Conservation (phyloP, 1,284 basidiomycete genomes). For the Leccinum pachyderme region DNA sequence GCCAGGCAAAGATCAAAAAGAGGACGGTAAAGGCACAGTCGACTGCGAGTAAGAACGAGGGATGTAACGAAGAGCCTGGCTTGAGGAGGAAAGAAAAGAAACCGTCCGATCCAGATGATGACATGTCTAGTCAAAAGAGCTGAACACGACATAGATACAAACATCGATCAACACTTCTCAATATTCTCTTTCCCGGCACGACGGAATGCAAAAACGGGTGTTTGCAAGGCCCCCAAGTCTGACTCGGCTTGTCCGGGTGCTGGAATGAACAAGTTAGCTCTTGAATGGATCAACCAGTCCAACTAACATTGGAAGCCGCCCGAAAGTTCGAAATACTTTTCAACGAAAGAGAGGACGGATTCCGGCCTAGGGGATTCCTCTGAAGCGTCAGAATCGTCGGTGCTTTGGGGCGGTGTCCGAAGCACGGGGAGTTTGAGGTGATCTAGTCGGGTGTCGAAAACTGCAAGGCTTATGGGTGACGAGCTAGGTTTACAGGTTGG, state of each 20-base stretch:
- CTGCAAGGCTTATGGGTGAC: constrained; percentile 35
- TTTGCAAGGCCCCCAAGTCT: background rate
- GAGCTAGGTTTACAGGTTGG: constrained; percentile 17
- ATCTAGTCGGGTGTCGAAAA: constrained; percentile 65
- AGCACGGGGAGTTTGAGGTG: constrained; percentile 55
- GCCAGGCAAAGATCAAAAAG: constrained; percentile 53
- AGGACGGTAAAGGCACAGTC: constrained; percentile 60
- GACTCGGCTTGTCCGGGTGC: constrained; percentile 8
- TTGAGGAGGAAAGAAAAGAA: constrained; percentile 57
- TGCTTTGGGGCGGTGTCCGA: constrained; percentile 25
- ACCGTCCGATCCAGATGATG: constrained; percentile 19
- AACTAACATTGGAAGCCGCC: constrained; percentile 37
- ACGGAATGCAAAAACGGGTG: constrained; percentile 8
- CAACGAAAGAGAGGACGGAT: constrained; percentile 34
- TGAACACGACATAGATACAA: constrained; percentile 9
- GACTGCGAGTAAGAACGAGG: constrained; percentile 61
- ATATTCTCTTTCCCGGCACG: constrained; percentile 1
- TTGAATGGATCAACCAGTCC: constrained; percentile 19
- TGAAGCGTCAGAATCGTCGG: constrained; percentile 17
- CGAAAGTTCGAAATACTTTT: constrained; percentile 47
- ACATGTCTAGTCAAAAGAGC: constrained; percentile 13
- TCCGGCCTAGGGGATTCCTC: constrained; percentile 29
- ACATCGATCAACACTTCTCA: constrained; percentile 22
- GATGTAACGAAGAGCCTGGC: constrained; percentile 72
- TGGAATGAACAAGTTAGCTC: constrained; percentile 10